Conservation (phyloP, 2,329 filamentous ascomycete species). For the Clarireedia paspali region DNA sequence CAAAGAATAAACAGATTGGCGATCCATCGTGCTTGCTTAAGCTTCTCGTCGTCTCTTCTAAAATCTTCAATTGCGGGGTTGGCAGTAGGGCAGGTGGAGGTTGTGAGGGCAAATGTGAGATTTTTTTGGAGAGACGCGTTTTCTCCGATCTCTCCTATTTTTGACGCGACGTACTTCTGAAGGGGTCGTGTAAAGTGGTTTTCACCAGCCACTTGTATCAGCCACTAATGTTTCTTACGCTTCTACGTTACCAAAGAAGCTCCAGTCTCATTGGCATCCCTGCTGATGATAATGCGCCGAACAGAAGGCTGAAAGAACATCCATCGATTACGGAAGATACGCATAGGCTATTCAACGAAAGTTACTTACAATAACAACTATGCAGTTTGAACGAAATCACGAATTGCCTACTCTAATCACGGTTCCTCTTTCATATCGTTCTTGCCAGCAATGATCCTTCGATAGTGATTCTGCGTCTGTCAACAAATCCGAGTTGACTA, state of each 20-base stretch:
- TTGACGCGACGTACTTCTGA: conserved; percentile 6
- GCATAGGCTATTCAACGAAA: not conserved
- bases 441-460: conserved; percentile 27
- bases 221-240: not conserved
- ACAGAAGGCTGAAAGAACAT: conserved; percentile 11
- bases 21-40: conserved; percentile 57
- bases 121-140: conserved; percentile 9
- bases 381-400: not conserved
- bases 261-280: not conserved
- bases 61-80: not conserved
- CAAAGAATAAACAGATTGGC: conserved; percentile 77
- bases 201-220: not conserved
- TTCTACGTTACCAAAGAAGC: not conserved
- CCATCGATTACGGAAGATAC: not conserved
- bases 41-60: not conserved
- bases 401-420: not conserved
- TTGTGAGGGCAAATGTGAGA: not conserved
- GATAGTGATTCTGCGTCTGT: conserved; percentile 21
- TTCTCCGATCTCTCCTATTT: not conserved
- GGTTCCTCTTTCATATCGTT: not conserved
- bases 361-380: not conserved
- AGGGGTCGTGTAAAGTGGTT: conserved; percentile 12
- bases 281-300: not conserved
- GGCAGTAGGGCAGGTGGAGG: not conserved
- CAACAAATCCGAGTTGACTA: conserved; percentile 15